Base-by-base conservation (phyloP, 306 rosid species). In the Rosa rugosa region DNA sequence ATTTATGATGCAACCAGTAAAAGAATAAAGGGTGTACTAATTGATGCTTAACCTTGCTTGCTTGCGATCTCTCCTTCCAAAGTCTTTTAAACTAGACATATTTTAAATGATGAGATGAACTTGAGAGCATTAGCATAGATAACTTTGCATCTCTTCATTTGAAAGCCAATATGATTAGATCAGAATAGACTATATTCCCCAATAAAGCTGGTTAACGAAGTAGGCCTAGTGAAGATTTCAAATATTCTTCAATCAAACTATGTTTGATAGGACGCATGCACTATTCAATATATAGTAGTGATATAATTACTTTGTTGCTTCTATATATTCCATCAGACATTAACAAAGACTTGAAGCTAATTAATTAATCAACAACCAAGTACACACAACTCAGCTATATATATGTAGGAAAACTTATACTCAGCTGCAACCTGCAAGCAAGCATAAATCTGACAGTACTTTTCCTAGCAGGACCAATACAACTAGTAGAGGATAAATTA, bases 181-280 rank as follows among this genome's bases (percentile, higher is more conserved):
- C 51, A 76, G 62, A 80, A 72, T 84, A 25, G 34, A 50, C 53
- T 63, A 80, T 74, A 80, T 80, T 84, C 82, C 82, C 46, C 60
- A 54, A 44, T 49, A 45, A 80, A 77, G 80, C 46, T 31, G 8
- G 16, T 10, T 11, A 62, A 62, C 36, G 71, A 62, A 75, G 51
- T 63, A 75, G 31, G 47, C 47, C n/a, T 62, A 6, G 31, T 62
- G 46, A 62, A 62, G 71, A 31, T 45, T 59, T 45, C 71, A 66
- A 38, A 36, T 66, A 40, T 66, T 66, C 47, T 66, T 66, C 71
- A 16, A 7, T 34, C 71, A 31, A 31, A 31, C 69, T 63, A 23
- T 59, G 64, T 54, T 6, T 54, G 11, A 54, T 54, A 54, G 25
- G 25, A 54, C 17, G 67, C 67, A 49, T 49, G 11, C 5, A 64